Evolutionary conservation across 1,284 basidiomycete genomes (phyloP), one percentile per base, ranked within the genome.

Genomic region (Cryptococcus amylolentus): DNA sequence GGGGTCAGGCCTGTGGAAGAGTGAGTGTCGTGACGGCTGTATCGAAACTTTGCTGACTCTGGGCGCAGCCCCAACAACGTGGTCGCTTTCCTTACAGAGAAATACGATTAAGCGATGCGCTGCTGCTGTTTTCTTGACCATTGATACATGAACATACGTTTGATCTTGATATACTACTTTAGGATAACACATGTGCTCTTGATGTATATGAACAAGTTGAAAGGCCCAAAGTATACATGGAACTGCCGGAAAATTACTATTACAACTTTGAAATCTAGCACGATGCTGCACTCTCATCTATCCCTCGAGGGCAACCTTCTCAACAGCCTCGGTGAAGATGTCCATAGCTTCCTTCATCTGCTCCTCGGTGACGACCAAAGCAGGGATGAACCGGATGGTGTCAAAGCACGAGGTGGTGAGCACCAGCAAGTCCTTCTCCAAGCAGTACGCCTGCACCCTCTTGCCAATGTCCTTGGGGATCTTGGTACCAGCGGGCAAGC

Each of bases 341-440:
- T 77, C 68, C 58, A 80, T 79, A 1, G 84, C 87, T 70, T 81
- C 81, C 54, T 71, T 78, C 73, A 88, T 80, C 69, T 89, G 84
- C 64, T 80, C 81, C 75, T 83, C 72, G 41, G 81, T 23, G 69
- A 88, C 81, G 67, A 85, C 85, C 61, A 89, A 73, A 49, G 88
- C 80, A 9, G 88, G 87, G 67, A 88, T 88, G 77, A 93, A 92
- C 56, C 70, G 66, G 65, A 76, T 77, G 8, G 74, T 75, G 65
- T 77, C 74, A 54, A 78, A 78, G 61, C 73, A 73, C 48, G 72
- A 75, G 18, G 77, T 78, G 42, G 76, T 77, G 51, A 78, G 67
- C 57, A 92, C 83, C 59, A 93, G 74, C 80, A 94, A 78, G 42
- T 88, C 89, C 75, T 88, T 87, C 73, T 91, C 88, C 57, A 91